These are phyloP conservation scores for Cyberlindnera maclurae DNA, from an alignment of 805 yeast genomes.

Conservation along the genomic window DNA sequence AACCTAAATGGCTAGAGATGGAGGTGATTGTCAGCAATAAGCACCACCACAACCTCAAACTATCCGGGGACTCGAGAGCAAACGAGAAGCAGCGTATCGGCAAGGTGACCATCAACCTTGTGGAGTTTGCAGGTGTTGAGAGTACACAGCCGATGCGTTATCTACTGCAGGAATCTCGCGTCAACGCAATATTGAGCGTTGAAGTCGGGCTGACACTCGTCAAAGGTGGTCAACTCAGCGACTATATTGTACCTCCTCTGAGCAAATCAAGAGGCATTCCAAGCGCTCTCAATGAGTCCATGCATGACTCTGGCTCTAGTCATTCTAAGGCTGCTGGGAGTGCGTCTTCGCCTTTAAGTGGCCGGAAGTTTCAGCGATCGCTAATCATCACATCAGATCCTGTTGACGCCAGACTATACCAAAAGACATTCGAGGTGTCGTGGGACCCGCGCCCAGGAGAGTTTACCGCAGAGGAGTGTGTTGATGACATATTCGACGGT, in stretches of 20 bases:
- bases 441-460: slow-evolving; percentile 57
- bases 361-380: slow-evolving; percentile 9
- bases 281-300: slow-evolving; percentile 27
- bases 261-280: slow-evolving; percentile 39
- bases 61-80: slow-evolving; percentile 3
- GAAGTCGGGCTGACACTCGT: slow-evolving; percentile 43
- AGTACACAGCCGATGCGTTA: slow-evolving; percentile 49
- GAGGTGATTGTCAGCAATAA: slow-evolving; percentile 34
- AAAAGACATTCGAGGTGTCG: slow-evolving; percentile 47
- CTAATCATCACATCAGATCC: slow-evolving; percentile 34
- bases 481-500: slow-evolving; percentile 67
- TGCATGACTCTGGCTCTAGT: slow-evolving; percentile 10
- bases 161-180: slow-evolving; percentile 67
- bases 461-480: slow-evolving; percentile 60
- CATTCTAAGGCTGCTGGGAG: slow-evolving; percentile 7
- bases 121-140: slow-evolving; percentile 56
- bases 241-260: slow-evolving; percentile 36
- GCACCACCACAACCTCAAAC: slow-evolving; percentile 11
- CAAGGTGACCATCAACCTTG: slow-evolving; percentile 52
- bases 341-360: slow-evolving; percentile 4
- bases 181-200: slow-evolving; percentile 70
- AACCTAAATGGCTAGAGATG: slow-evolving; percentile 30
- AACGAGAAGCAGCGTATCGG: slow-evolving; percentile 50
- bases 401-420: slow-evolving; percentile 40
- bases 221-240: slow-evolving; percentile 32